phyloP scores from a whole-genome alignment of 192 early-diverging fungal species.

The Linnemannia zychae region DNA sequence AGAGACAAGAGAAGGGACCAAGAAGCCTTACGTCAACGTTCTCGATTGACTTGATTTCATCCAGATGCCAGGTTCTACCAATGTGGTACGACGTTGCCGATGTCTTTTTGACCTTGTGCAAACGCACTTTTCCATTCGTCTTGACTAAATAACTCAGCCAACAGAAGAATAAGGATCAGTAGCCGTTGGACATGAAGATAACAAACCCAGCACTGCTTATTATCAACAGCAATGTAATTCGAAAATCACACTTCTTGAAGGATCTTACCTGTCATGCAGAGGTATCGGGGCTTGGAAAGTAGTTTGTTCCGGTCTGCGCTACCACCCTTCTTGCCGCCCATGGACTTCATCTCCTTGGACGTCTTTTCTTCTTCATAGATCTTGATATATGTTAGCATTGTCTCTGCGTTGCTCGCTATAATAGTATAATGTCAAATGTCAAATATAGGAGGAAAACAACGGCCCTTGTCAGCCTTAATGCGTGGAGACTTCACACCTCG shows the following conservation, averaged over 20 bases:
- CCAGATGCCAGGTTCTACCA: constrained; percentile 67
- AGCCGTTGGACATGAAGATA: too few species aligned
- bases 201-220: too few species aligned
- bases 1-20: background rate
- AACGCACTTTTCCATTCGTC: constrained; percentile 57
- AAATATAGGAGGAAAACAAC: background rate
- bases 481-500: background rate
- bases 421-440: background rate
- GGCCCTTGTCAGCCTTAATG: too few species aligned
- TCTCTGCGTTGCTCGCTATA: constrained; percentile 41
- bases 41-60: constrained; percentile 64
- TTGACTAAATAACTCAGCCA: constrained; percentile 29
- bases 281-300: constrained; percentile 66
- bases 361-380: constrained; percentile 64
- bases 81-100: constrained; percentile 66
- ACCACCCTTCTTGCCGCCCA: constrained; percentile 28
- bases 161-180: too few species aligned
- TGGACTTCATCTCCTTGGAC: constrained; percentile 41
- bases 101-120: constrained; percentile 67
- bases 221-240: too few species aligned
- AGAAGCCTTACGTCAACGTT: constrained; percentile 62
- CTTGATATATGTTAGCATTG: constrained; percentile 63
- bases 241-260: background rate
- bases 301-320: constrained; percentile 47
- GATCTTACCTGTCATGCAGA: constrained; percentile 65